Evolutionary conservation across 2,329 filamentous ascomycete species (phyloP), one percentile per base, ranked within the genome.

Genomic region (Rhexocercosporidium sp.): DNA sequence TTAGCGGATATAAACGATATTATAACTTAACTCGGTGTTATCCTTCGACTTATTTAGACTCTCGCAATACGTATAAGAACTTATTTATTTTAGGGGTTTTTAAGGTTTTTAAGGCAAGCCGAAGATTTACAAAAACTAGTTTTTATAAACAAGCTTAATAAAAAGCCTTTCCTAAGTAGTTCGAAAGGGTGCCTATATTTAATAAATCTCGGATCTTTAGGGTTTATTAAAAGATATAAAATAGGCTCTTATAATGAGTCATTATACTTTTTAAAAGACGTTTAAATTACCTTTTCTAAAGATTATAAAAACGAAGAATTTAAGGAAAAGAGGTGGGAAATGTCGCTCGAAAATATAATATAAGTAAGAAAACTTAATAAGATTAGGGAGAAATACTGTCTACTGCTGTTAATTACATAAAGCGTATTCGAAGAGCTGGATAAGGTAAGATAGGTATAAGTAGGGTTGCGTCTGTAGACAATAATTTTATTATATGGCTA

Each of bases 81-180:
- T 34, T 11, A 56, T 56, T n/a, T 34, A 9, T 56, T 56, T 16
- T 56, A 27, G 53, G 53, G 53, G n/a, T 39, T 56, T 31, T 16
- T 27, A 34, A 39, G 22, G 27, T 56, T 56, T 56, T 14, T 56
- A 39, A 56, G 27, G 27, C 27, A 56, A 56, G 27, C 53, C 22
- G 22, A 34, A 34, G 18, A 34, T n/a, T 12, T 56, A 14, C 25
- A 56, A n/a, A 56, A 56, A 37, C 51, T 56, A n/a, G n/a, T 47
- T 47, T 47, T 47, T 47, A n/a, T 47, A n/a, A n/a, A 47, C n/a
- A n/a, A 47, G n/a, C 44, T 47, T 47, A n/a, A 47, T 22, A 47
- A n/a, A 47, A n/a, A 47, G 18, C 44, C 44, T 20, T 47, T 47
- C 44, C 44, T n/a, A 47, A 47, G 44, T 22, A 47, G n/a, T 47